Percentiles rank a stretch among this genome's conserved stretches.
These are phyloP conservation scores for Fusarium caatingaense DNA, from an alignment of 2,329 filamentous ascomycete genomes.

Conservation along the genomic window DNA sequence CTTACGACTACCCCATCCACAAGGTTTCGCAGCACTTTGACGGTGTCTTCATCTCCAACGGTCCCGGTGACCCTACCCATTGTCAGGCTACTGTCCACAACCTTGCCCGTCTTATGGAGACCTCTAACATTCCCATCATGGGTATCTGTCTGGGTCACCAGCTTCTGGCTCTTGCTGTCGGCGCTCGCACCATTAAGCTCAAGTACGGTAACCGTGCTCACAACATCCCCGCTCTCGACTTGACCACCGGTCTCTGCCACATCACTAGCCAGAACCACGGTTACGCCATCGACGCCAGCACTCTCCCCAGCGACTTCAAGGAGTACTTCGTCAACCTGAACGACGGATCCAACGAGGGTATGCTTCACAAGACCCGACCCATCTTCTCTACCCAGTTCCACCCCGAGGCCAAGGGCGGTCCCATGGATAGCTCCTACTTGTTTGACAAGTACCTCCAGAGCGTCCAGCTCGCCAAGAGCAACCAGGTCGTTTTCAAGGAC, in stretches of 20 bases:
- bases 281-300: conserved; percentile 90
- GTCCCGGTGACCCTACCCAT: conserved; percentile 96
- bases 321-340: conserved; percentile 99
- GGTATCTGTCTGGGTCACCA: conserved; percentile 98
- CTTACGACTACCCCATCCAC: conserved; percentile 97
- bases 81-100: conserved; percentile 95
- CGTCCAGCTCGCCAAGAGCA: conserved; percentile 88
- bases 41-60: conserved; percentile 99
- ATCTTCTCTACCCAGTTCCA: conserved; percentile 99
- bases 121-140: conserved; percentile 91
- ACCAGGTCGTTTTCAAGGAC: conserved; percentile 81
- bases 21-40: conserved; percentile 98
- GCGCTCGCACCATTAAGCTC: conserved; percentile 92
- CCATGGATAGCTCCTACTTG: conserved; percentile 93
- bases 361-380: conserved; percentile 94
- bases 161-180: conserved; percentile 88
- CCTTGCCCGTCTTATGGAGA: conserved; percentile 89
- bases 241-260: conserved; percentile 97
- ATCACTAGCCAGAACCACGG: conserved; percentile 99
- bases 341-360: conserved; percentile 95
- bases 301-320: conserved; percentile 87
- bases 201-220: conserved; percentile 99
- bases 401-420: conserved; percentile 96
- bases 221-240: conserved; percentile 95
- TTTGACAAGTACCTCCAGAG: conserved; percentile 97